Base-by-base conservation (phyloP, 305 asterid species). In the Fraxinus sp. region DNA sequence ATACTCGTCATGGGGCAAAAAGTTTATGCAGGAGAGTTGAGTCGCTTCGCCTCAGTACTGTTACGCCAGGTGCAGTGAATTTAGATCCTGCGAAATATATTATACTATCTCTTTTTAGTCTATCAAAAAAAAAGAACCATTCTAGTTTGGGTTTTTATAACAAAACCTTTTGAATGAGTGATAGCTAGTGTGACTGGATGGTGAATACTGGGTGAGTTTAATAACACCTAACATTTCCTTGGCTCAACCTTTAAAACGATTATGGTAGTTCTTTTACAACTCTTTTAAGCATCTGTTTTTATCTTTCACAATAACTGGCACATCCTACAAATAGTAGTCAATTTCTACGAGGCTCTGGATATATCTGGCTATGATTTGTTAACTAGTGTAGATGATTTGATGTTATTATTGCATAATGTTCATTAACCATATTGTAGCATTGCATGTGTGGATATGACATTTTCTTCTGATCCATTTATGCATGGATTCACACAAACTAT, bases 61-160 rank as follows among this genome's bases (percentile, higher is more conserved):
- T 8, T 78, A 37, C 33, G 10, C 78, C 87, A 9, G 90, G 90
- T 82, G 83, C 83, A 84, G 90, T 79, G 82, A 87, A 87, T 87
- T 57, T 55, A 87, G 72, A 43, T 7, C 79, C 86, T 62, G 87
- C 90, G 59, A 87, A 49, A 87, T 80, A 36, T 57, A 46, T 78
- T 62, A 8, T 1, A 24, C 3, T 28, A 2, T 52, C 22, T 55
- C 1, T 68, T 26, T 57, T 18, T 74, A 30, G 37, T 24, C 26
- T 24, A 24, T 24, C 26, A 24, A 24, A 24, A 24, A 24, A 24
- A 24, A 64, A 22, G 7, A 8, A 64, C 35, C 16, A 0, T 64
- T 30, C 33, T 64, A 33, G 36, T 22, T 64, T 64, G n/a, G 73
- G 2, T 24, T 64, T 64, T 64, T 26, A 64, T 24, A 3, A 55